Evolutionary conservation across 2,329 filamentous ascomycete species (phyloP).

Genomic region (Fusarium siculi): DNA sequence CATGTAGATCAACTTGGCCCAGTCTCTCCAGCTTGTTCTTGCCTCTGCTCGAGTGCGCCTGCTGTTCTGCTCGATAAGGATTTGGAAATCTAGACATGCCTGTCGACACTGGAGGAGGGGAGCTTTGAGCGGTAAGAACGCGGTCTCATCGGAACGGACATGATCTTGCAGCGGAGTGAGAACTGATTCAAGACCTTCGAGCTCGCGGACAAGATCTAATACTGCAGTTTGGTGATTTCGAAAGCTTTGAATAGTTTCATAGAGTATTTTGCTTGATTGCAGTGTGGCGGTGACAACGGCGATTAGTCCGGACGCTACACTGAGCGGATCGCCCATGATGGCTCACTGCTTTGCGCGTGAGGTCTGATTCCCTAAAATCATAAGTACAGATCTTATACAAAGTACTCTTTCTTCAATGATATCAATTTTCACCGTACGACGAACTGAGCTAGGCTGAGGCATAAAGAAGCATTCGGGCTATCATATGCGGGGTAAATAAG

Average conservation of each 20-base stretch:
- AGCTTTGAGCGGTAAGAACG: constrained; percentile 38
- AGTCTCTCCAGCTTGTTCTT: constrained; percentile 52
- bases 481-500: neutral
- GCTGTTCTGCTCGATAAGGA: constrained; percentile 48
- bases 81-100: constrained; percentile 55
- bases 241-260: constrained; percentile 33
- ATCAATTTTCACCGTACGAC: neutral
- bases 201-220: constrained; percentile 15
- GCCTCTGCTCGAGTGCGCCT: neutral
- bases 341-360: neutral
- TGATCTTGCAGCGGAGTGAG: neutral
- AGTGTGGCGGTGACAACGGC: constrained; percentile 26
- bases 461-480: neutral
- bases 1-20: constrained; percentile 57
- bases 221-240: constrained; percentile 21
- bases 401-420: neutral
- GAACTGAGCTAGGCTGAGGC: neutral
- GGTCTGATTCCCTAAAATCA: too few relatives aligned
- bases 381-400: neutral
- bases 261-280: constrained; percentile 32
- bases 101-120: constrained; percentile 54
- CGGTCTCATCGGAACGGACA: constrained; percentile 10
- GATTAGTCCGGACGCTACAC: constrained; percentile 9
- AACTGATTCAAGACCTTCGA: constrained; percentile 1
- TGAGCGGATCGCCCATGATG: constrained; percentile 8